Conservation (phyloP, 495 filamentous ascomycete genomes). For the Annulohypoxylon moriforme region DNA sequence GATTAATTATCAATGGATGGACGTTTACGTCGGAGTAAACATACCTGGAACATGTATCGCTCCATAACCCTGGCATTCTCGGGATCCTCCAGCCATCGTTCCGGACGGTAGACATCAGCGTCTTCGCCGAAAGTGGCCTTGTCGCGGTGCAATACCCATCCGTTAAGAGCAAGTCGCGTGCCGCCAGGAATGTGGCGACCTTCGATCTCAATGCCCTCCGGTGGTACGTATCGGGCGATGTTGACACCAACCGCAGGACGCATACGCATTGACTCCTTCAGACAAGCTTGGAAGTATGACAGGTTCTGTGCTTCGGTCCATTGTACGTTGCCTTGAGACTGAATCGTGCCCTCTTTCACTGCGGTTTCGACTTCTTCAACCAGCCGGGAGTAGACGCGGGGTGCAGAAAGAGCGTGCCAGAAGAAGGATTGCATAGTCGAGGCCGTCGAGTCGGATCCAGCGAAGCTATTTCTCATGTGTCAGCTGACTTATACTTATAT, state of each 20-base stretch:
- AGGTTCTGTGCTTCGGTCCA: conserved; percentile 61
- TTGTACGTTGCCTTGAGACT: conserved; percentile 55
- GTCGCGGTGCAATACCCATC: conserved; percentile 65
- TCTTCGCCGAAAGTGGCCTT: conserved; percentile 70
- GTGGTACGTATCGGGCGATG: conserved; percentile 63
- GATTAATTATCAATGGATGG: neutral
- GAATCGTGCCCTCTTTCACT: conserved; percentile 50
- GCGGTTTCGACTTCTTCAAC: conserved; percentile 60
- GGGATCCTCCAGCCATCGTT: conserved; percentile 71
- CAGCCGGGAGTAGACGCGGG: conserved; percentile 56
- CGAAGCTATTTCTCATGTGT: conserved; percentile 54
- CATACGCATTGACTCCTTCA: conserved; percentile 75
- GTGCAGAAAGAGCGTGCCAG: conserved; percentile 62
- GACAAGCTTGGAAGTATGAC: conserved; percentile 71
- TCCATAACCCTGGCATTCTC: conserved; percentile 60
- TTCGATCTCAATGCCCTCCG: conserved; percentile 65
- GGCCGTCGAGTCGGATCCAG: conserved; percentile 73
- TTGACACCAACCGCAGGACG: conserved; percentile 69
- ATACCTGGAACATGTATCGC: conserved; percentile 63
- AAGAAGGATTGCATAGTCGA: conserved; percentile 68
- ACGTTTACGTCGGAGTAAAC: conserved; percentile 5
- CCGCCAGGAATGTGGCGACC: conserved; percentile 64
- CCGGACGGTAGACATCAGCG: conserved; percentile 69
- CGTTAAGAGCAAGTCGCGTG: conserved; percentile 63
- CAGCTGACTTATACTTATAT: conserved; percentile 8